Conservation (phyloP, 768 basidiomycete genomes). For the Holtermannia corniformis region DNA sequence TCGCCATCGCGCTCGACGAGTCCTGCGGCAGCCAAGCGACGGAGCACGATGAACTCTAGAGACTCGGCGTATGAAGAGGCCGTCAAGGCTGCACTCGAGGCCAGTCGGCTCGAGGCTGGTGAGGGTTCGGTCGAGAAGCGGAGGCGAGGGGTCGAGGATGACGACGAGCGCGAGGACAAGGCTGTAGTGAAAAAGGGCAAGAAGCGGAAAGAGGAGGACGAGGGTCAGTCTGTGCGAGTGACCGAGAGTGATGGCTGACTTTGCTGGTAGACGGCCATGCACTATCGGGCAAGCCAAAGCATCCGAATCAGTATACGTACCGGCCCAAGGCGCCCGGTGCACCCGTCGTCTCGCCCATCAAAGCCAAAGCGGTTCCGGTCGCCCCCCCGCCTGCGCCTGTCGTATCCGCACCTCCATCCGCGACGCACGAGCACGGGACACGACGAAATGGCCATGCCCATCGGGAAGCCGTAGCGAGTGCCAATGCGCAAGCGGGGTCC, state of each 20-base stretch:
- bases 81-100: slow-evolving; percentile 39
- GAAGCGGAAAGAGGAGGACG: slow-evolving; percentile 46
- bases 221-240: slow-evolving; percentile 2
- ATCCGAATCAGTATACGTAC: slow-evolving; percentile 49
- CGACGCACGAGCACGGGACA: slow-evolving; percentile 34
- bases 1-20: slow-evolving; percentile 7
- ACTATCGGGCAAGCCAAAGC: slow-evolving; percentile 38
- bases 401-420: slow-evolving; percentile 6
- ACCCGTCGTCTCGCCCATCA: slow-evolving; percentile 8
- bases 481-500: slow-evolving; percentile 17
- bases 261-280: background rate
- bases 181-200: slow-evolving; percentile 3
- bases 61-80: slow-evolving; percentile 85
- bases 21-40: slow-evolving; percentile 53
- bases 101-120: slow-evolving; percentile 38
- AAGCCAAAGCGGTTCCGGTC: slow-evolving; percentile 2
- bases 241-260: background rate
- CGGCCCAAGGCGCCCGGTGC: slow-evolving; percentile 38
- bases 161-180: slow-evolving; percentile 8
- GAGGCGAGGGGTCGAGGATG: slow-evolving; percentile 44
- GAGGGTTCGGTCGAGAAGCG: slow-evolving; percentile 52
- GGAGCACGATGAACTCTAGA: slow-evolving; percentile 96
- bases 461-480: slow-evolving; percentile 17
- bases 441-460: slow-evolving; percentile 28
- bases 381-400: slow-evolving; percentile 20